Evolutionary conservation across 2,329 filamentous ascomycete species (phyloP).

Genomic region (Colletotrichum destructivum): DNA sequence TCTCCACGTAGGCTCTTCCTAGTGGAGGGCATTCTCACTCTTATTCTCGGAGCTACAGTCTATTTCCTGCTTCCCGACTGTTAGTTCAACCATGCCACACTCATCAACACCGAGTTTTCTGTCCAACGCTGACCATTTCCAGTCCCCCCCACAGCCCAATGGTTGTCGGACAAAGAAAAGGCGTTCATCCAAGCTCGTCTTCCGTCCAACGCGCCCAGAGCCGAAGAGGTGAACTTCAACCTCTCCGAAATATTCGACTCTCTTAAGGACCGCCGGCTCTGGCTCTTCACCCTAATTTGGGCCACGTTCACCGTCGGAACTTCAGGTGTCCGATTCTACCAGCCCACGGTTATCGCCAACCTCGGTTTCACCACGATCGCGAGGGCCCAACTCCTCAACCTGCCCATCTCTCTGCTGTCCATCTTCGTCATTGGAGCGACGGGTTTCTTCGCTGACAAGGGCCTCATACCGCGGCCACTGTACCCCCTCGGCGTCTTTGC

Average conservation of each 20-base stretch:
- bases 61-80: conserved; percentile 70
- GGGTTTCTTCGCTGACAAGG: conserved; percentile 60
- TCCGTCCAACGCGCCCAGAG: conserved; percentile 59
- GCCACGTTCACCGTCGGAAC: conserved; percentile 61
- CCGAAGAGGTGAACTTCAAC: conserved; percentile 58
- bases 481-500: conserved; percentile 60
- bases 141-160: conserved; percentile 61
- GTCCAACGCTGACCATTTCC: conserved; percentile 50
- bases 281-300: conserved; percentile 63
- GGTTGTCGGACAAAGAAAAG: conserved; percentile 62
- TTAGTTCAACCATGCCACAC: conserved; percentile 46
- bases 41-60: conserved; percentile 61
- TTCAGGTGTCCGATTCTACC: conserved; percentile 58
- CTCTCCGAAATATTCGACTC: conserved; percentile 55
- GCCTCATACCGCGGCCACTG: conserved; percentile 58
- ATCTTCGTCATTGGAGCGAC: conserved; percentile 59
- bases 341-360: conserved; percentile 58
- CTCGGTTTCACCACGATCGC: conserved; percentile 59
- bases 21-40: conserved; percentile 62
- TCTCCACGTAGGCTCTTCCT: conserved; percentile 54
- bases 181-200: conserved; percentile 64
- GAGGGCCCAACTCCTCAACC: conserved; percentile 63
- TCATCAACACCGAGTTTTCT: conserved; percentile 58
- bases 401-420: conserved; percentile 60
- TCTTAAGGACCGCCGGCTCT: conserved; percentile 58